A percentile compares a stretch with the other conserved stretches of the same genome.
Conservation (phyloP, 495 filamentous ascomycete species). For the Aspergillus biplanus region DNA sequence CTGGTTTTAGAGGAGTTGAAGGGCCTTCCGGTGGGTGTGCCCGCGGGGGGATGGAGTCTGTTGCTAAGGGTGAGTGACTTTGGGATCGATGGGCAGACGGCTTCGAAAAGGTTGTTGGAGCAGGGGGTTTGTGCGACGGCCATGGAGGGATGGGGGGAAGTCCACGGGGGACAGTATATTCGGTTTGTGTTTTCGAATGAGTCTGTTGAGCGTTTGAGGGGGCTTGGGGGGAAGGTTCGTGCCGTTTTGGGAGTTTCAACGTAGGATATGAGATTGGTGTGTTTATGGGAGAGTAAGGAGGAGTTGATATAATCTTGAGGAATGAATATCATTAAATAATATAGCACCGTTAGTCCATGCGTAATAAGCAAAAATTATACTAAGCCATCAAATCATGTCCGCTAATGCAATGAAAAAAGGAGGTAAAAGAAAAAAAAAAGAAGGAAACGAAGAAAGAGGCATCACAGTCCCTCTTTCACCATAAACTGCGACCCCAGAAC, state of each 20-base stretch:
- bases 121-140: not conserved
- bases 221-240: not conserved
- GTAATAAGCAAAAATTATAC: no score
- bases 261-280: not conserved
- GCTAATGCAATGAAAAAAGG: no score
- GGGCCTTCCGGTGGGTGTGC: not conserved
- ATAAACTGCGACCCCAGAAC: no score
- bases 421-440: no score
- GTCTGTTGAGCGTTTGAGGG: not conserved
- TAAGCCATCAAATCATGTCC: no score
- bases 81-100: not conserved
- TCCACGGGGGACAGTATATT: not conserved
- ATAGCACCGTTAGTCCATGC: no score
- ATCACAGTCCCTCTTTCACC: no score
- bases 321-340: no score
- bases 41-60: not conserved
- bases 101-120: not conserved
- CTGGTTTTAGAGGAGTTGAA: not conserved
- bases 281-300: no score
- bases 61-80: not conserved
- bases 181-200: conserved; percentile 9
- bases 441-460: no score
- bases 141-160: not conserved
- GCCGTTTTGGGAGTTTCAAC: not conserved
- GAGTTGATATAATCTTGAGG: no score